phyloP scores from a whole-genome alignment of 2,329 filamentous ascomycete genomes.

The Pezicula carpinea region DNA sequence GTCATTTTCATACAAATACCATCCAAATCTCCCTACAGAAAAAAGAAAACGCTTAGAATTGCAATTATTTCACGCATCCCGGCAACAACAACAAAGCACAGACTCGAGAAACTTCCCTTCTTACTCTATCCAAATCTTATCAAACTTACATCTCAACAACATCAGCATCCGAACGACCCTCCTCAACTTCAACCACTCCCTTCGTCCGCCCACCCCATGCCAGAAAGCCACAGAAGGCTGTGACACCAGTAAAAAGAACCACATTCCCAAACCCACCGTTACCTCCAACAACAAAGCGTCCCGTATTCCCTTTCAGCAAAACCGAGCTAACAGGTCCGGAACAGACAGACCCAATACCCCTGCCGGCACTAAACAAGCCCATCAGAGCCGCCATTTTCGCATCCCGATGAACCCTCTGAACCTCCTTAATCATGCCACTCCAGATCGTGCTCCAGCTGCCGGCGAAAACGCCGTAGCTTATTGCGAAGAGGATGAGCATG shows the following conservation, averaged over 20 bases:
- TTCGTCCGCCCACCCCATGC: too few species aligned
- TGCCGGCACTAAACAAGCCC: slow-evolving; percentile 50
- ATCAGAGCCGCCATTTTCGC: slow-evolving; percentile 28
- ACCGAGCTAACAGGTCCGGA: slow-evolving; percentile 52
- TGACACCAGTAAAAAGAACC: slow-evolving; percentile 51
- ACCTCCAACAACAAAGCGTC: slow-evolving; percentile 33
- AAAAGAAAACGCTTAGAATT: too few species aligned
- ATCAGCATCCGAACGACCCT: too few species aligned
- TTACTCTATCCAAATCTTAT: too few species aligned
- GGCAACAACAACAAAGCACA: too few species aligned
- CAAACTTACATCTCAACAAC: too few species aligned
- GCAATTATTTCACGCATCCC: too few species aligned
- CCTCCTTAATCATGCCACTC: slow-evolving; percentile 29
- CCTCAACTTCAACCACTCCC: too few species aligned
- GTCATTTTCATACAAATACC: too few species aligned
- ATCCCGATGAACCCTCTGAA: slow-evolving; percentile 8
- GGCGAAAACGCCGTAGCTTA: slow-evolving; percentile 53
- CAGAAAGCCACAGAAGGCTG: slow-evolving; percentile 37
- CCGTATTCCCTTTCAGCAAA: slow-evolving; percentile 31
- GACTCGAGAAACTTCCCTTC: too few species aligned
- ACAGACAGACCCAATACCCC: slow-evolving; percentile 57
- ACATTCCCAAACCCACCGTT: slow-evolving; percentile 44
- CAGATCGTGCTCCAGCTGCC: slow-evolving; percentile 48
- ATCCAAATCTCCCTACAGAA: too few species aligned
- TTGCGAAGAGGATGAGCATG: slow-evolving; percentile 43